Base-by-base conservation (phyloP, 164 flowering plant species). In the Litsea cubeba region DNA sequence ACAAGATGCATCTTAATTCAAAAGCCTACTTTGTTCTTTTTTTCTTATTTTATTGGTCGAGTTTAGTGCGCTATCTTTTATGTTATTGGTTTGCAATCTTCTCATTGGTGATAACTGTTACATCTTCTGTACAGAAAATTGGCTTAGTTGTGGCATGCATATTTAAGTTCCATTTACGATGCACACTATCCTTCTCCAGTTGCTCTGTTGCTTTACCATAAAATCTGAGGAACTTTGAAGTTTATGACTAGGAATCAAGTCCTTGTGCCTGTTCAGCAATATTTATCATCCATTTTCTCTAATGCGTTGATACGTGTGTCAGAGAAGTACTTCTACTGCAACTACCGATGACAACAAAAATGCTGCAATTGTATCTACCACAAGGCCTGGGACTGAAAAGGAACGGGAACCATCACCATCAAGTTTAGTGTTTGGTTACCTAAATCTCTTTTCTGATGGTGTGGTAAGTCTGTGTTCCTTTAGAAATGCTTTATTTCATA, bases 381-480 rank as follows among this genome's bases (percentile, higher is more conserved):
- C 18, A 69, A 68, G 72, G 30, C 51, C 75, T 22, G 50, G 68
- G 69, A 64, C 66, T 12, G 82, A 75, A 35, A 69, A 81, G 69
- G 83, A 75, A 70, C 78, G 81, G 67, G 71, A 76, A 68, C 72
- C 71, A 28, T 75, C 71, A 28, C 74, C 87, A 22, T 89, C 97
- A 75, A 93, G 81, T 83, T 86, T 91, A 57, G 97, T 95, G 69
- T 93, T 95, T 85, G 99, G 99, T 75, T 95, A 93, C 83, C 88
- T 95, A 73, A 95, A 93, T 81, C 97, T 95, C 77, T 89, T 95
- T 77, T 95, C 98, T 75, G 99, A 93, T 87, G 99, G 98, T 79
- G 97, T 95, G 82, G 99, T 95, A 87, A 87, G 93, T 85, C 72
- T 76, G 76, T 72, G 57, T 72, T 58, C 65, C 74, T 66, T 69